phyloP scores from a whole-genome alignment of 1,284 basidiomycete species.

The Papiliotrema laurentii region DNA sequence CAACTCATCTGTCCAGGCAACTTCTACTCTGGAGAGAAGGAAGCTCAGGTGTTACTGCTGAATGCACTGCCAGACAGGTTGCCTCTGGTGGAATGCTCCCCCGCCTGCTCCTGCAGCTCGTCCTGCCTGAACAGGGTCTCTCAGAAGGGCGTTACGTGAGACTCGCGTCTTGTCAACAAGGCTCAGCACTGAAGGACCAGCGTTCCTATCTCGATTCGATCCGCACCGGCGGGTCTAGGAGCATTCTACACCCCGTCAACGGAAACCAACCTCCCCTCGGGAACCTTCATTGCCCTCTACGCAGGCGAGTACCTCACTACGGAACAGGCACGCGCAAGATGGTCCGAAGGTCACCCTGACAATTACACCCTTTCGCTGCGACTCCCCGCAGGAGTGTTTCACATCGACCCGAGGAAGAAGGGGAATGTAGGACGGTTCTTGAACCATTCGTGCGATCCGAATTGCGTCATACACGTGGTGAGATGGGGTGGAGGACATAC shows the following conservation, averaged over 20 bases:
- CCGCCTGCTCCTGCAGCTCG: conserved; percentile 14
- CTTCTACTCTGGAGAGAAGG: conserved; percentile 18
- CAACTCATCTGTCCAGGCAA: conserved; percentile 17
- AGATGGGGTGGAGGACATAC: conserved; percentile 22
- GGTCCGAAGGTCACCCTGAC: conserved; percentile 16
- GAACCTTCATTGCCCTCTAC: conserved; percentile 30
- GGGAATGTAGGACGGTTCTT: conserved; percentile 32
- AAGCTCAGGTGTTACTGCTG: conserved; percentile 16
- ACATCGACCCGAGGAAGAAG: conserved; percentile 29
- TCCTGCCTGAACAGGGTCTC: conserved; percentile 23
- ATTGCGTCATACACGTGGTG: conserved; percentile 27
- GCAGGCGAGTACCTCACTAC: conserved; percentile 32
- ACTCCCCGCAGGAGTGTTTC: conserved; percentile 11
- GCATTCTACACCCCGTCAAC: conserved; percentile 16
- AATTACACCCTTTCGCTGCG: conserved; percentile 33
- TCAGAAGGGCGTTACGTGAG: conserved; percentile 27
- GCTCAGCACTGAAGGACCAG: conserved; percentile 2
- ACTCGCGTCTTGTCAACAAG: background rate
- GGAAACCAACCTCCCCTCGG: conserved; percentile 5
- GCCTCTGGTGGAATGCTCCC: conserved; percentile 28
- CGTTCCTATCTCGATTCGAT: conserved; percentile 9
- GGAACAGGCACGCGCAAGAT: conserved; percentile 18
- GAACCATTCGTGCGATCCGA: conserved; percentile 35
- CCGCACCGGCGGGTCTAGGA: conserved; percentile 13
- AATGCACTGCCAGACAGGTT: conserved; percentile 22